Evolutionary conservation across 768 basidiomycete species (phyloP).

Genomic region (Psilocybe cubensis): DNA sequence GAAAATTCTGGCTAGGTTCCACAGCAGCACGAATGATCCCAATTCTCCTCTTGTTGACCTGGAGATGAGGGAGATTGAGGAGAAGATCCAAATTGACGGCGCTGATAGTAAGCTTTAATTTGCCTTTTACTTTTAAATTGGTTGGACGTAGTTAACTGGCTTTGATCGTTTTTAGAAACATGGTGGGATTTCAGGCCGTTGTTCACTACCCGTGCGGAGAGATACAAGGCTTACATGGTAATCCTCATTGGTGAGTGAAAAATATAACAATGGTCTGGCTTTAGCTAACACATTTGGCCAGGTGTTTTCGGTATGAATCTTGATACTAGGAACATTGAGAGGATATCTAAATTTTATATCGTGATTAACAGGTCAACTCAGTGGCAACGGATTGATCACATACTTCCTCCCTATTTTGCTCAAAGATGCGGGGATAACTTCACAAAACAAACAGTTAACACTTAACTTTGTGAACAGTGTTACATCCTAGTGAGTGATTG

Average conservation of each 20-base stretch:
- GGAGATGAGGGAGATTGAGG: conserved; percentile 57
- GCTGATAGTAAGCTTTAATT: conserved; percentile 41
- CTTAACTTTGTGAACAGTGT: conserved; percentile 23
- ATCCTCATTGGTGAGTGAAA: conserved; percentile 45
- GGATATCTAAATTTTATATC: conserved; percentile 9
- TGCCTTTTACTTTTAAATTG: not conserved
- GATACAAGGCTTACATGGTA: conserved; percentile 54
- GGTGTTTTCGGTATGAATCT: conserved; percentile 11
- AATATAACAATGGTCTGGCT: not conserved
- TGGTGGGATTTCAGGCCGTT: conserved; percentile 62
- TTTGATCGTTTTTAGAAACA: conserved; percentile 29
- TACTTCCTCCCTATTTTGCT: conserved; percentile 51
- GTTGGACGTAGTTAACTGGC: not conserved
- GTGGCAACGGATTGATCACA: conserved; percentile 53
- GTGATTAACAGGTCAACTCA: conserved; percentile 40
- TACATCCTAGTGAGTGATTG: conserved; percentile 17
- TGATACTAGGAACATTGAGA: not conserved
- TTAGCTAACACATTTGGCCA: not conserved
- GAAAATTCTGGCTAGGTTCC: conserved; percentile 48
- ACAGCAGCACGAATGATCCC: conserved; percentile 47
- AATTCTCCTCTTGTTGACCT: conserved; percentile 54
- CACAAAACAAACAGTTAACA: conserved; percentile 20
- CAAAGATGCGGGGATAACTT: conserved; percentile 26
- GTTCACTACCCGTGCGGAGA: conserved; percentile 47
- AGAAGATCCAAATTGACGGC: conserved; percentile 50